Evolutionary conservation across 768 basidiomycete species (phyloP).

Genomic region (Asterophora lycoperdoides): DNA sequence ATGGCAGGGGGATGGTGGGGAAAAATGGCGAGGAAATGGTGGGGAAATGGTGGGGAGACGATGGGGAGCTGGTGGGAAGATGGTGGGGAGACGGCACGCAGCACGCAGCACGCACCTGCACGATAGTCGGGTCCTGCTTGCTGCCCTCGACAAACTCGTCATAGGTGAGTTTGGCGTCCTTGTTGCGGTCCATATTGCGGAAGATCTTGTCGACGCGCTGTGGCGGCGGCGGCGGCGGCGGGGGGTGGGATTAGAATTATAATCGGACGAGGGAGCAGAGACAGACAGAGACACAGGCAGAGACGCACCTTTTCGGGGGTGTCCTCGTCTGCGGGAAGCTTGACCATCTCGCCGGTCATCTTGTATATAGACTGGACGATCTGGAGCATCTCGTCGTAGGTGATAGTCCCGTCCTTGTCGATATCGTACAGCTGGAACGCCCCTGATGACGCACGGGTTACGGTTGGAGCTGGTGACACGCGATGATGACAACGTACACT

Average conservation of each 20-base stretch:
- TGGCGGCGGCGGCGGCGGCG: slow-evolving; percentile 9
- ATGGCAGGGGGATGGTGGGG: no score
- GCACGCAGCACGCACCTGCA: slow-evolving; percentile 87
- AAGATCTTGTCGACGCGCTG: slow-evolving; percentile 99
- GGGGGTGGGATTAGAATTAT: no score
- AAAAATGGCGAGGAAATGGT: no score
- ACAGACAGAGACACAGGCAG: no score
- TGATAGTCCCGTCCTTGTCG: slow-evolving; percentile 96
- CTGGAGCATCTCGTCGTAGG: slow-evolving; percentile 98
- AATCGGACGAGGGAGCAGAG: no score
- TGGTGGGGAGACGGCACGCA: no score
- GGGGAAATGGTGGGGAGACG: no score
- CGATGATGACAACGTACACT: slow-evolving; percentile 59
- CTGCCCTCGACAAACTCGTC: slow-evolving; percentile 98
- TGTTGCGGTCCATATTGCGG: slow-evolving; percentile 93
- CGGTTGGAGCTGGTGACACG: slow-evolving; percentile 13
- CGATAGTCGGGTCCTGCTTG: slow-evolving; percentile 98
- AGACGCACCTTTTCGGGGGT: slow-evolving; percentile 91
- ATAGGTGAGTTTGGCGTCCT: slow-evolving; percentile 88
- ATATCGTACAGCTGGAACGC: slow-evolving; percentile 99
- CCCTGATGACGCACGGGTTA: slow-evolving; percentile 52
- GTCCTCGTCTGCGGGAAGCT: slow-evolving; percentile 96
- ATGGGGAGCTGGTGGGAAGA: no score
- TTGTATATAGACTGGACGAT: slow-evolving; percentile 99
- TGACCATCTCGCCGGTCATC: slow-evolving; percentile 99